Evolutionary conservation across 2,329 filamentous ascomycete genomes (phyloP).

Genomic region (Penicillium sp.): DNA sequence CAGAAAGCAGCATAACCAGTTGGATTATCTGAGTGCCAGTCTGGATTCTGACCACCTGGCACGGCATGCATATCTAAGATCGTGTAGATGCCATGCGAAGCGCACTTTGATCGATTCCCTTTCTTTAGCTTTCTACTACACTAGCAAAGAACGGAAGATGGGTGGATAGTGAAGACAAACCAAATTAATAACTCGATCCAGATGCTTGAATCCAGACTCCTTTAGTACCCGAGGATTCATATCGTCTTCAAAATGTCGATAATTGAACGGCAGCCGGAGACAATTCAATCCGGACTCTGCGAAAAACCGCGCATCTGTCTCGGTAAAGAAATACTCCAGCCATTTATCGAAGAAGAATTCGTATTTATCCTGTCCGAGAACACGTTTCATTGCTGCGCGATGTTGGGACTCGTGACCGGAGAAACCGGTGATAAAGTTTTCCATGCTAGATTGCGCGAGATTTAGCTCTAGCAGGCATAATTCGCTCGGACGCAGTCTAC

Average conservation of each 20-base stretch:
- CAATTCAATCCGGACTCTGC: slow-evolving; percentile 61
- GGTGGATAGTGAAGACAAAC: no score
- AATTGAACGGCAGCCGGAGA: slow-evolving; percentile 65
- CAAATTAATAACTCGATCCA: slow-evolving; percentile 53
- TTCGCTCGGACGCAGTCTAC: no score
- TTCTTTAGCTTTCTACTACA: not conserved
- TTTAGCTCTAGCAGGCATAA: no score
- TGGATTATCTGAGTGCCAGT: slow-evolving; percentile 56
- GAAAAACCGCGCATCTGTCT: slow-evolving; percentile 63
- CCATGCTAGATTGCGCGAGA: slow-evolving; percentile 57
- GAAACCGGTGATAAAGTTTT: slow-evolving; percentile 69
- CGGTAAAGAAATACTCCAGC: slow-evolving; percentile 63
- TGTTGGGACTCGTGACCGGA: slow-evolving; percentile 63
- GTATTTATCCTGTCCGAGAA: slow-evolving; percentile 60
- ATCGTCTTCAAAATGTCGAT: slow-evolving; percentile 57
- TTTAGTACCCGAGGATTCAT: slow-evolving; percentile 53
- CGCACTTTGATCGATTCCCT: slow-evolving; percentile 35
- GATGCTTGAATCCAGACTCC: slow-evolving; percentile 51
- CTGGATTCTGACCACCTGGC: slow-evolving; percentile 55
- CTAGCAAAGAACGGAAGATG: no score
- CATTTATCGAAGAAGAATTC: slow-evolving; percentile 65
- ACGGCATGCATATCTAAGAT: slow-evolving; percentile 57
- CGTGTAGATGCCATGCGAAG: slow-evolving; percentile 54
- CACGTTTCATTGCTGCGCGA: slow-evolving; percentile 57
- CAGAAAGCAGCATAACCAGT: slow-evolving; percentile 54